Evolutionary conservation across 441 rosid species (phyloP).

Genomic region (Populus hybrid): DNA sequence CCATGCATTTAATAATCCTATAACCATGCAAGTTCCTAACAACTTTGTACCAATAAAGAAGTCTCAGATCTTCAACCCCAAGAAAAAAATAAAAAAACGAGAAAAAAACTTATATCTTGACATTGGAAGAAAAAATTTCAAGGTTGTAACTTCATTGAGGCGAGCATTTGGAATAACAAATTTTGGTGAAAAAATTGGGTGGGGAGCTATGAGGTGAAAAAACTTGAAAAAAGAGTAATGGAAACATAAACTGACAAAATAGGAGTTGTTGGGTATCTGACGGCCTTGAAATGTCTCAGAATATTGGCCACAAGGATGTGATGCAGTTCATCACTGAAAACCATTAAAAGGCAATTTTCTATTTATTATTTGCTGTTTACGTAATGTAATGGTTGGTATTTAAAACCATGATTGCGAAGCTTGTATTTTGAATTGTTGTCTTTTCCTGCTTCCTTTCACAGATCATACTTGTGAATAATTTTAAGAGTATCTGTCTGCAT

Average conservation of each 20-base stretch:
- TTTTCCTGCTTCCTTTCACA: neutral
- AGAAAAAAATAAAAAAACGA: too few relatives aligned
- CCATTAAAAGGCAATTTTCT: neutral
- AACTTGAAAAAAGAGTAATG: neutral
- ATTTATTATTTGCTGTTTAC: neutral
- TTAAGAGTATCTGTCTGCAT: neutral
- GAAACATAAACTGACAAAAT: neutral
- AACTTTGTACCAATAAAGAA: neutral
- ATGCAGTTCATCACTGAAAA: neutral
- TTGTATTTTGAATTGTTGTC: neutral
- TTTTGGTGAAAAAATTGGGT: neutral
- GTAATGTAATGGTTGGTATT: neutral
- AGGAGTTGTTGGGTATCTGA: neutral
- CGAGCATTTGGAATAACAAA: neutral
- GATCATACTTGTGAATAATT: neutral
- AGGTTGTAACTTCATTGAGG: neutral
- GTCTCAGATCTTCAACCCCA: neutral
- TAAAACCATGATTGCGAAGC: neutral
- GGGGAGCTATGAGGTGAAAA: neutral
- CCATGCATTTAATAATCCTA: neutral
- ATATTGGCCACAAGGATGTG: neutral
- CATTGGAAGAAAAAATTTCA: neutral
- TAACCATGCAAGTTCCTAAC: neutral
- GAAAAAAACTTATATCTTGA: neutral
- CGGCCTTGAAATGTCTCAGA: too few relatives aligned